Conservation (phyloP, 805 yeast species). For the Nakazawaea molendinolei region DNA sequence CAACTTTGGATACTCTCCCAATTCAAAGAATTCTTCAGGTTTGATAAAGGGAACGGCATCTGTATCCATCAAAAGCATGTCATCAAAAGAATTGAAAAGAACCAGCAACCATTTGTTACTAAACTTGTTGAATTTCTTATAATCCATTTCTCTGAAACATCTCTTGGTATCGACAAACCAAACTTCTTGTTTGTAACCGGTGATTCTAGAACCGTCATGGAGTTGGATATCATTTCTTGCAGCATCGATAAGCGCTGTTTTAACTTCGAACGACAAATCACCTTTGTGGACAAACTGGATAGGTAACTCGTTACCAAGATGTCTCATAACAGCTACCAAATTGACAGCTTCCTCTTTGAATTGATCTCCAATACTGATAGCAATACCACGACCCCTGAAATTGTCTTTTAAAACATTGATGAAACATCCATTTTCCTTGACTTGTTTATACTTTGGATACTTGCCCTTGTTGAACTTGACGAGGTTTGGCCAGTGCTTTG, state of each 20-base stretch:
- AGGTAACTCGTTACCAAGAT: slow-evolving; percentile 44
- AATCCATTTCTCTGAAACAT: slow-evolving; percentile 20
- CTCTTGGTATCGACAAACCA: slow-evolving; percentile 27
- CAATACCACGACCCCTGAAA: slow-evolving; percentile 45
- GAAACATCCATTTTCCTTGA: slow-evolving; percentile 21
- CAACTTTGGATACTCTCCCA: slow-evolving; percentile 27
- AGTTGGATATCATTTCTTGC: slow-evolving; percentile 24
- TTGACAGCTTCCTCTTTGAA: slow-evolving; percentile 40
- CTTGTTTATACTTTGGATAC: slow-evolving; percentile 11
- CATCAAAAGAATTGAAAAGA: slow-evolving; percentile 52
- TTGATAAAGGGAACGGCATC: slow-evolving; percentile 38
- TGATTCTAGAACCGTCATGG: slow-evolving; percentile 13
- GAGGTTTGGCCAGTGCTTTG: slow-evolving; percentile 24
- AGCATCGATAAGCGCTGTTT: slow-evolving; percentile 25
- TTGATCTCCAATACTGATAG: slow-evolving; percentile 42
- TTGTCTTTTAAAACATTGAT: slow-evolving; percentile 23
- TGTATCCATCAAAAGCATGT: slow-evolving; percentile 47
- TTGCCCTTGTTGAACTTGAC: slow-evolving; percentile 15
- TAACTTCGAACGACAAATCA: slow-evolving; percentile 28
- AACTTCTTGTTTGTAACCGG: slow-evolving; percentile 22
- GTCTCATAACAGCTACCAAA: slow-evolving; percentile 41
- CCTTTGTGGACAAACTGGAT: slow-evolving; percentile 39
- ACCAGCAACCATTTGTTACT: slow-evolving; percentile 48
- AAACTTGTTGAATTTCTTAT: slow-evolving; percentile 21
- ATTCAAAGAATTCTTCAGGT: slow-evolving; percentile 29